Evolutionary conservation across 164 flowering plant species (phyloP), one percentile per base, ranked within the genome.

Genomic region (Piper betle): DNA sequence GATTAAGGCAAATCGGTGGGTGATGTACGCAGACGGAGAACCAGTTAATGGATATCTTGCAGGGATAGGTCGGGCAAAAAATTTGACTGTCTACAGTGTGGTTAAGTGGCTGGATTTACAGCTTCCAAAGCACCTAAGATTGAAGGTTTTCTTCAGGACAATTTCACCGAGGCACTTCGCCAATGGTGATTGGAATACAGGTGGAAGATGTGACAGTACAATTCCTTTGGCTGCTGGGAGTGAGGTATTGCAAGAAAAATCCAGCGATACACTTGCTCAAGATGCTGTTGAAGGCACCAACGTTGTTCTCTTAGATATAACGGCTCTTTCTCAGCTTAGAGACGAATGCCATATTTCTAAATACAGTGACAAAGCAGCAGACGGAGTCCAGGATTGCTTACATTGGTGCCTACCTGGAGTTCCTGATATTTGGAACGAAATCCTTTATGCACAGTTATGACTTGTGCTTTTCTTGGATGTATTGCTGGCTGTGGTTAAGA

Each of bases 351-450:
- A 87, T 61, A 75, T 87, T 19, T 81, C 95, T 0, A 72, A 72
- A 9, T 83, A 78, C 68, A 73, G 80, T 52, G 38, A 63, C 4
- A 78, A 71, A 72, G 65, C 69, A 17, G 59, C 71, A 6, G 61
- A 61, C 0, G 85, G 80, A 3, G 56, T 70, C 20, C 79, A 80
- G 20, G 92, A 85, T 66, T 87, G 95, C 75, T 73, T 87, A 73
- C 97, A 88, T 66, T 88, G 97, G 97, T 91, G 97, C 80, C 63
- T 86, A 7, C 97, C 94, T 0, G 96, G 96, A 3, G 70, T 91
- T 60, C 91, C 92, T 0, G 96, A 88, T 61, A 65, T 88, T 17
- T 91, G 96, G 97, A 88, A 88, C 61, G 88, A 88, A 72, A 64
- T 91, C 17, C 81, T 91, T 18, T 61, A 59, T 64, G 91, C 88